Evolutionary conservation across 1,284 basidiomycete species (phyloP).

Genomic region (Malassezia pachydermatis): DNA sequence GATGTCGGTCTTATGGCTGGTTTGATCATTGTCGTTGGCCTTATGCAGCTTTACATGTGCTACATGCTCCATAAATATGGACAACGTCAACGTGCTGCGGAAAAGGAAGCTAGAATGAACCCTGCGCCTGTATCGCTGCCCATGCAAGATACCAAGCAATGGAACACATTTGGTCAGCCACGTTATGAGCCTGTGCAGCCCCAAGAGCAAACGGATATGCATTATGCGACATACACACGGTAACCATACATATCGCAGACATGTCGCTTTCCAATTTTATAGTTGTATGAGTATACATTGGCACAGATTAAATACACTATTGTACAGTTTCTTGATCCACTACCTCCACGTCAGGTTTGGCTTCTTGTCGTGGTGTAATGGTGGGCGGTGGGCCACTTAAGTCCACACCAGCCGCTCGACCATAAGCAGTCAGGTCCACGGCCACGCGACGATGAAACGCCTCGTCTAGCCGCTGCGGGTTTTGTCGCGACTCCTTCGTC

Average conservation of each 20-base stretch:
- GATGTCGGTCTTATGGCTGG: constrained; percentile 42
- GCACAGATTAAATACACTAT: too few species aligned
- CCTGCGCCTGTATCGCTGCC: not conserved
- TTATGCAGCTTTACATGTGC: constrained; percentile 47
- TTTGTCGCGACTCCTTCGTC: constrained; percentile 71
- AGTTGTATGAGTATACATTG: too few species aligned
- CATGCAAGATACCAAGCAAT: not conserved
- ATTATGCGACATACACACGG: not conserved
- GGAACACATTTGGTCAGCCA: not conserved
- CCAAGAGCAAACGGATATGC: not conserved
- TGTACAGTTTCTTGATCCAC: constrained; percentile 1
- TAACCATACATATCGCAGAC: too few species aligned
- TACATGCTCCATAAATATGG: constrained; percentile 38
- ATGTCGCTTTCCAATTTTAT: too few species aligned
- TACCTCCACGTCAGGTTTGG: constrained; percentile 9
- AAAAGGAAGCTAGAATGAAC: not conserved
- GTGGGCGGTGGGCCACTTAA: constrained; percentile 40
- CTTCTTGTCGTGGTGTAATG: constrained; percentile 17
- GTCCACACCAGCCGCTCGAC: constrained; percentile 37
- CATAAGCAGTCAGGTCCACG: constrained; percentile 41
- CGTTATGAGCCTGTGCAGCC: constrained; percentile 3
- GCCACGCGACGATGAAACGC: constrained; percentile 35
- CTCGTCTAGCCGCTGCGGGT: constrained; percentile 50
- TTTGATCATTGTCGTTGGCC: constrained; percentile 34
- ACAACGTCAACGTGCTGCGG: constrained; percentile 25